phyloP scores from a whole-genome alignment of 2,329 filamentous ascomycete genomes.

The Aspergillus japonicus region DNA sequence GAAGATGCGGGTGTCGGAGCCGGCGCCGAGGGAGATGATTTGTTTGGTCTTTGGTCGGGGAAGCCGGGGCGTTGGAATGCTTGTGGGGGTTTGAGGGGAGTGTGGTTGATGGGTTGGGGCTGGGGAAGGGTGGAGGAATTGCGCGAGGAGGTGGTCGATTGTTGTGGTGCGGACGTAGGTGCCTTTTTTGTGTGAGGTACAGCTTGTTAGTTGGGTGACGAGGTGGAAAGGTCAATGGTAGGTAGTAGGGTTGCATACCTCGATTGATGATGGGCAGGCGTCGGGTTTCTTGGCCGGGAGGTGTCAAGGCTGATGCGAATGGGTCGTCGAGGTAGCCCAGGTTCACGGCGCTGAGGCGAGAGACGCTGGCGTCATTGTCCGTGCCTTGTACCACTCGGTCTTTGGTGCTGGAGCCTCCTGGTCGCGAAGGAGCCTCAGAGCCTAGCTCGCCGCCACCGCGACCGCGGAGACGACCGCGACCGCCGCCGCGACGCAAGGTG shows the following conservation, averaged over 20 bases:
- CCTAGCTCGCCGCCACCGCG: constrained; percentile 31
- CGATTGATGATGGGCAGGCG: constrained; percentile 90
- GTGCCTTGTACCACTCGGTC: constrained; percentile 83
- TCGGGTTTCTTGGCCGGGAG: constrained; percentile 50
- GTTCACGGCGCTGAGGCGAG: constrained; percentile 82
- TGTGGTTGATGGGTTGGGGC: neutral
- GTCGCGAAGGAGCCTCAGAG: constrained; percentile 24
- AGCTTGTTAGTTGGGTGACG: too few species aligned
- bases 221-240: too few species aligned
- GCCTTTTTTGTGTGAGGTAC: constrained; percentile 50
- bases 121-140: constrained; percentile 59
- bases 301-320: constrained; percentile 71
- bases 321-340: constrained; percentile 80
- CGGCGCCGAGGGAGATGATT: constrained; percentile 88
- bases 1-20: constrained; percentile 87
- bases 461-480: constrained; percentile 49
- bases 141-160: constrained; percentile 72
- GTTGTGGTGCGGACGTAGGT: constrained; percentile 89
- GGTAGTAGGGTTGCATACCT: constrained; percentile 53
- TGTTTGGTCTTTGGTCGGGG: constrained; percentile 51
- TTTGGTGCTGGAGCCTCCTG: constrained; percentile 43
- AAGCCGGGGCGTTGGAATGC: neutral
- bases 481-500: constrained; percentile 55
- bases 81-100: neutral
- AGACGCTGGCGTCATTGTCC: constrained; percentile 86